Conservation (phyloP, 257 asterid genomes). For the Nicotiana otophora region DNA sequence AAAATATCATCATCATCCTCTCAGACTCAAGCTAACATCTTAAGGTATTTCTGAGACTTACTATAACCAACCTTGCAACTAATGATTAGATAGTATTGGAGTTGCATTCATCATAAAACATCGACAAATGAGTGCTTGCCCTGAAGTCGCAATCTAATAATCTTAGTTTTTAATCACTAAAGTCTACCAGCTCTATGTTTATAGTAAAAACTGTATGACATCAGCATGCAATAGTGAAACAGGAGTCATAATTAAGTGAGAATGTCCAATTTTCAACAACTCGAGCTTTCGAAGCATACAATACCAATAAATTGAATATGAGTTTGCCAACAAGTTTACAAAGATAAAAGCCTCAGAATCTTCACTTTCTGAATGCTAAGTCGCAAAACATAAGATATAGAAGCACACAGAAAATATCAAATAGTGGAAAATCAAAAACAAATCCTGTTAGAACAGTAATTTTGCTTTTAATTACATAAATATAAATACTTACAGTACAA, state of each 20-base stretch:
- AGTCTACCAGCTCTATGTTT: background rate
- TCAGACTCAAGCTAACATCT: background rate
- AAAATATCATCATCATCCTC: background rate
- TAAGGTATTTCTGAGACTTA: background rate
- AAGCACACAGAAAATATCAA: conserved; percentile 2
- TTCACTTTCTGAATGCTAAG: background rate
- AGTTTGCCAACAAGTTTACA: background rate
- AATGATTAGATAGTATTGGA: background rate
- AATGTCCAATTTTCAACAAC: background rate
- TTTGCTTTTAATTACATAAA: background rate
- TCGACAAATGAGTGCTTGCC: background rate
- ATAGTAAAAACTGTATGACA: background rate
- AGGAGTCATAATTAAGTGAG: background rate
- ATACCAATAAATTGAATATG: background rate
- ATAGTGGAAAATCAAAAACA: background rate
- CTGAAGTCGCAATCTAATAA: background rate
- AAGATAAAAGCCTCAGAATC: background rate
- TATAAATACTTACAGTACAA: conserved; percentile 6
- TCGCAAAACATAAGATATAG: background rate
- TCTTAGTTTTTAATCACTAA: background rate
- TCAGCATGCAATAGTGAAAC: background rate
- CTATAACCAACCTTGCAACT: background rate
- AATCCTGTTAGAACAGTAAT: background rate
- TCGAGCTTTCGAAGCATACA: background rate
- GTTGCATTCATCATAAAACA: background rate